Conservation (phyloP, 31 red algal genomes). For the Asparagopsis taxiformis region DNA sequence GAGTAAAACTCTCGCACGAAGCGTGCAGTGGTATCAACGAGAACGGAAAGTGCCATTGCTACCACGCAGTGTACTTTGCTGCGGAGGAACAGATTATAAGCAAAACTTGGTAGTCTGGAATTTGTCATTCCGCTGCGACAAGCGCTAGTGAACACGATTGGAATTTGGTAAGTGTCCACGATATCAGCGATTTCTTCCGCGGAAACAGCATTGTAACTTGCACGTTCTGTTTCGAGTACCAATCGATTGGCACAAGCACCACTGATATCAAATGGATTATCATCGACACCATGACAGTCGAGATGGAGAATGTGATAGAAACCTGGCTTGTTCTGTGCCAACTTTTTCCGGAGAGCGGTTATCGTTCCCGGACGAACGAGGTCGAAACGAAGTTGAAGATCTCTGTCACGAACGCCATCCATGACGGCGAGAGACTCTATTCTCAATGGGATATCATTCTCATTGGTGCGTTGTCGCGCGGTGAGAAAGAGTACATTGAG, state of each 20-base stretch:
- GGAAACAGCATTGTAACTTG: constrained; percentile 7
- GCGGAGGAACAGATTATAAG: constrained; percentile 16
- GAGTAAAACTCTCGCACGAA: constrained; percentile 26
- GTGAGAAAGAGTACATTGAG: constrained; percentile 34
- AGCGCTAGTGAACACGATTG: constrained; percentile 25
- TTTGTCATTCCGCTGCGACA: constrained; percentile 31
- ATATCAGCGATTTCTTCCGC: constrained; percentile 17
- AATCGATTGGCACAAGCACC: background rate
- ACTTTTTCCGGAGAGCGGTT: constrained; percentile 20
- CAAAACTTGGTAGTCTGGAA: constrained; percentile 18
- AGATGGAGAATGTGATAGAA: constrained; percentile 40
- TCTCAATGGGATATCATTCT: constrained; percentile 28
- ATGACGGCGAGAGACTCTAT: constrained; percentile 36
- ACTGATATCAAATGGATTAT: background rate
- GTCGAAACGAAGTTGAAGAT: constrained; percentile 20
- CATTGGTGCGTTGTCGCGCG: constrained; percentile 9
- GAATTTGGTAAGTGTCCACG: constrained; percentile 24
- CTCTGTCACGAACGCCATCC: constrained; percentile 22
- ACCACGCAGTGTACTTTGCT: constrained; percentile 32
- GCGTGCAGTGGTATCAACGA: constrained; percentile 24
- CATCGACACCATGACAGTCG: constrained; percentile 16
- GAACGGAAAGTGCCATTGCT: constrained; percentile 23
- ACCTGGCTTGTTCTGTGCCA: constrained; percentile 3
- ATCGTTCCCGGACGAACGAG: constrained; percentile 31
- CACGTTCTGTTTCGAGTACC: constrained; percentile 21